Evolutionary conservation across 2,329 filamentous ascomycete species (phyloP).

Genomic region (Aspergillus latus): DNA sequence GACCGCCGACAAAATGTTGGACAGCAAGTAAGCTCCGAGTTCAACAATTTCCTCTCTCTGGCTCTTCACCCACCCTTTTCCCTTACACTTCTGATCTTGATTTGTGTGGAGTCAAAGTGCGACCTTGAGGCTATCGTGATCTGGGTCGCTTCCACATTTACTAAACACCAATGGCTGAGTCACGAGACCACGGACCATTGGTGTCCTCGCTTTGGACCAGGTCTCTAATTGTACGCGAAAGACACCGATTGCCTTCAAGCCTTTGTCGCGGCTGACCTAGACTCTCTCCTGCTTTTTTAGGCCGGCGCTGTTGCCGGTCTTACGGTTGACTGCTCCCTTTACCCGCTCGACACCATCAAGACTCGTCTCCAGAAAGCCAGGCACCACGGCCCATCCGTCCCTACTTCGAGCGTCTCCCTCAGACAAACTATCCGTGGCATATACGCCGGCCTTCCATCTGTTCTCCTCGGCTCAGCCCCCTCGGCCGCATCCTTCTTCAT

Average conservation of each 20-base stretch:
- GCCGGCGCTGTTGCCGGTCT: slow-evolving; percentile 91
- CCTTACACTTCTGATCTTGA: too few species aligned
- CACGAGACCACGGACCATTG: slow-evolving; percentile 33
- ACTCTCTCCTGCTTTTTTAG: slow-evolving; percentile 34
- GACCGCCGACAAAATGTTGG: slow-evolving; percentile 7
- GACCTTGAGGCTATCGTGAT: not conserved
- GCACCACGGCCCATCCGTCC: slow-evolving; percentile 63
- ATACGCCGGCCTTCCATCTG: slow-evolving; percentile 87
- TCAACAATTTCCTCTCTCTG: not conserved
- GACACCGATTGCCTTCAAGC: not conserved
- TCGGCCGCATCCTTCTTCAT: slow-evolving; percentile 97
- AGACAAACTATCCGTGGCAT: slow-evolving; percentile 87
- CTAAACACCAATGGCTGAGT: slow-evolving; percentile 27
- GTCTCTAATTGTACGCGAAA: slow-evolving; percentile 38
- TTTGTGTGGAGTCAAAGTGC: not conserved
- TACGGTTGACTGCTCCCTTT: slow-evolving; percentile 94
- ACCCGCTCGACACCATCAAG: slow-evolving; percentile 97
- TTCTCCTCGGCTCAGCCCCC: slow-evolving; percentile 86
- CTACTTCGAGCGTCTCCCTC: slow-evolving; percentile 64
- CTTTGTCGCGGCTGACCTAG: not conserved
- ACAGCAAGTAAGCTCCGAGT: not conserved
- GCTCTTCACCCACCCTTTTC: not conserved
- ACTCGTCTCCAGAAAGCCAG: slow-evolving; percentile 75
- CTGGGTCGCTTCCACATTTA: not conserved
- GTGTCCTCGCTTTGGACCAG: slow-evolving; percentile 46